Base-by-base conservation (phyloP, 371 early-diverging fungal genomes). In the Haplosporangium sp. region DNA sequence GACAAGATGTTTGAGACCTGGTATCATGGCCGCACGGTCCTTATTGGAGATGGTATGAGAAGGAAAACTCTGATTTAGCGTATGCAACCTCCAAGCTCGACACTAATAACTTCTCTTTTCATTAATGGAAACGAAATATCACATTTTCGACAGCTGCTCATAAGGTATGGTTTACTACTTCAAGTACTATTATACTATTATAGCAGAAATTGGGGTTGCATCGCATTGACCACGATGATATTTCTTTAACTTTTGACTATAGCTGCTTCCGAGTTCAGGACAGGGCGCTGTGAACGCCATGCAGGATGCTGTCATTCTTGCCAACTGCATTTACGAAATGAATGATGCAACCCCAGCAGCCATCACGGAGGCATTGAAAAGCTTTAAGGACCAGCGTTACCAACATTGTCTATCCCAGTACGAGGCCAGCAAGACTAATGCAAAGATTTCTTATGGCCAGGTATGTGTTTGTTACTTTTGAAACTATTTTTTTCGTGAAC, bases 271-370 rank as follows among this genome's bases (percentile, higher is more conserved):
- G 14, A 66, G 66, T 36, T 58, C 66, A 50, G 66, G 66, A 9
- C 66, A 66, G 55, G 66, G 66, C 53, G 67, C 67, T 14, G 59
- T 66, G 11, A 66, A 66, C 59, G 67, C 67, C 20, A 59, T 66
- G 59, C 67, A 66, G 53, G 67, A 66, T 37, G 59, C 67, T 45
- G 67, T 59, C 5, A 37, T 59, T 8, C 20, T 66, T 21, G 67
- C 59, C 21, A 66, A 64, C 38, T 55, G 55, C 47, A 36, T 64
- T 9, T 64, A 64, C 16, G 64, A 55, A 45, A 29, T 29, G 29
- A 29, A 29, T 29, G 29, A 4, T 29, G 29, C 29, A 29, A 2
- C 29, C 29, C 29, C 29, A 29, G 29, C 1, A 29, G 29, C 29
- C 29, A 29, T 29, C 29, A 29, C 29, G 29, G 29, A 29, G 29